Conservation (phyloP, 768 basidiomycete species). For the Leccinum pellstonianum region DNA sequence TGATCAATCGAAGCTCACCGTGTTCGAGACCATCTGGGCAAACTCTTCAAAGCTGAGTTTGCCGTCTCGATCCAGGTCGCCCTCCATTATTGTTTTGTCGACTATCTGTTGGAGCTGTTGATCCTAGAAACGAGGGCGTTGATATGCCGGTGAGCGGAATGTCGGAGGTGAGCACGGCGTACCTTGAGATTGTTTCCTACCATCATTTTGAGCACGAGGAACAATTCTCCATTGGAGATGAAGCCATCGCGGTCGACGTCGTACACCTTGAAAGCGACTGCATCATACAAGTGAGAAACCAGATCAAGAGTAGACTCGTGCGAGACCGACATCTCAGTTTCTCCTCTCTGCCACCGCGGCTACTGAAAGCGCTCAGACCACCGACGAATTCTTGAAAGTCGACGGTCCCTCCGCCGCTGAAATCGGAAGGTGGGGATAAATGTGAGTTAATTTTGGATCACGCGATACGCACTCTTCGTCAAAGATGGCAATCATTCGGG, state of each 20-base stretch:
- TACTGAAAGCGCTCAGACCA: slow-evolving; percentile 95
- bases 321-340: slow-evolving; percentile 82
- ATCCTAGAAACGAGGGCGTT: slow-evolving; percentile 52
- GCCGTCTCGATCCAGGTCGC: slow-evolving; percentile 96
- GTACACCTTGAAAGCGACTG: slow-evolving; percentile 99
- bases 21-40: slow-evolving; percentile 93
- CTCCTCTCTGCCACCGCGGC: slow-evolving; percentile 94
- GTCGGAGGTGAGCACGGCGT: slow-evolving; percentile 8
- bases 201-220: slow-evolving; percentile 99
- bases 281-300: slow-evolving; percentile 2
- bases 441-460: slow-evolving; percentile 2
- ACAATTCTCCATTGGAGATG: slow-evolving; percentile 98
- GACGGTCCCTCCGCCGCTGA: slow-evolving; percentile 94
- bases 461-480: slow-evolving; percentile 86
- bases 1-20: slow-evolving; percentile 49
- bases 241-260: slow-evolving; percentile 97
- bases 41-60: slow-evolving; percentile 98
- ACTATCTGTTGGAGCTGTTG: slow-evolving; percentile 99
- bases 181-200: slow-evolving; percentile 99
- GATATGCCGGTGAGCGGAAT: background rate
- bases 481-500: slow-evolving; percentile 98
- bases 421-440: background rate
- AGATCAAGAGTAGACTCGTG: background rate
- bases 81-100: slow-evolving; percentile 99
- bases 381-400: slow-evolving; percentile 99